Conservation (phyloP, 352 stramenopile genomes). For the Elongisporangium senticosum region DNA sequence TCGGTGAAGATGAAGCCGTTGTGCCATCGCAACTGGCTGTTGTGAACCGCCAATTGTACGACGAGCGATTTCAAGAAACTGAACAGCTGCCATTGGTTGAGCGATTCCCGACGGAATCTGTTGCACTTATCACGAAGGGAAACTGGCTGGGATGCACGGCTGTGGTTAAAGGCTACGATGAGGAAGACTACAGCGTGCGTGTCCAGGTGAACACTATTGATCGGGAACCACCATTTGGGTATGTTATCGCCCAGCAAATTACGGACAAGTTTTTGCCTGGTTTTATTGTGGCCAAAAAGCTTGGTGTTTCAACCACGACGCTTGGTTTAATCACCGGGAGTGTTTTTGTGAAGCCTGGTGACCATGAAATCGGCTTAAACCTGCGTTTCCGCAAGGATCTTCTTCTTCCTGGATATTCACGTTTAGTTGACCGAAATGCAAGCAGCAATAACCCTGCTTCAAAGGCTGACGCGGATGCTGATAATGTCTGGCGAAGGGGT, state of each 20-base stretch:
- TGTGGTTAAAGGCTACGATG: constrained; percentile 47
- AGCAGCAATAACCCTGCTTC: constrained; percentile 13
- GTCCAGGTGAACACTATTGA: constrained; percentile 92
- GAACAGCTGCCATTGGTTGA: constrained; percentile 76
- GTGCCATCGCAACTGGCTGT: constrained; percentile 96
- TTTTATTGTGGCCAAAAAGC: constrained; percentile 79
- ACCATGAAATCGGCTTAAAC: constrained; percentile 87
- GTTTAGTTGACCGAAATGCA: constrained; percentile 34
- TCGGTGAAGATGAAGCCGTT: constrained; percentile 91
- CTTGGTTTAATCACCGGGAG: constrained; percentile 93
- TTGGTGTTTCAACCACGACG: constrained; percentile 89
- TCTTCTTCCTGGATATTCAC: constrained; percentile 91
- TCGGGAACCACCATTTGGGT: constrained; percentile 93
- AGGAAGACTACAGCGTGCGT: constrained; percentile 79
- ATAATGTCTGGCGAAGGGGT: constrained; percentile 83
- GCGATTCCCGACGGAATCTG: constrained; percentile 84
- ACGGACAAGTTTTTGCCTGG: constrained; percentile 83
- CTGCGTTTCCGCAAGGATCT: constrained; percentile 79
- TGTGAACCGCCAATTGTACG: constrained; percentile 86
- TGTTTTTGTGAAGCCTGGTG: constrained; percentile 90
- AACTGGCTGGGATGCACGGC: constrained; percentile 91
- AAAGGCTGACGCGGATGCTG: constrained; percentile 11
- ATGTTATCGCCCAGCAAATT: constrained; percentile 90
- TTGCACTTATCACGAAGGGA: constrained; percentile 86
- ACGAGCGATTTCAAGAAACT: constrained; percentile 92